These are phyloP conservation scores for Rhizoclosmatium sp. DNA, from an alignment of 192 early-diverging fungal genomes.

Conservation along the genomic window DNA sequence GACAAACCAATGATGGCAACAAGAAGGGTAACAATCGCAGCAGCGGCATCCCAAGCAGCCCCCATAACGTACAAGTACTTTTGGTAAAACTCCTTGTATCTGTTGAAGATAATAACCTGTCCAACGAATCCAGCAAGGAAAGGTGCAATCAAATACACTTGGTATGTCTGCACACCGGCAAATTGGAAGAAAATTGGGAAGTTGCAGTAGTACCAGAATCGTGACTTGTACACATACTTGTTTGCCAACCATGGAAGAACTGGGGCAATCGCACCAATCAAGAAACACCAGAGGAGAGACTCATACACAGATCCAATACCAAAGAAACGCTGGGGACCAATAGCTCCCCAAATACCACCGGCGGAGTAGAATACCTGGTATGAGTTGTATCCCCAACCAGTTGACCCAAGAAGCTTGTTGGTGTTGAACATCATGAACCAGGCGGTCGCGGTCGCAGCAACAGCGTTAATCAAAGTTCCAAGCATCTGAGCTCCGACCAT, in stretches of 20 bases:
- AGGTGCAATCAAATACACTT: constrained; percentile 33
- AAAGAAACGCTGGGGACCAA: constrained; percentile 56
- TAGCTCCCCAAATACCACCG: no score
- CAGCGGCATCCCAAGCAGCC: constrained; percentile 58
- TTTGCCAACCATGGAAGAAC: constrained; percentile 42
- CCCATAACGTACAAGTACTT: no score
- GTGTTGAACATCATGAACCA: constrained; percentile 28
- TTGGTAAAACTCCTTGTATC: constrained; percentile 19
- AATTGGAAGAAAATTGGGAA: constrained; percentile 33
- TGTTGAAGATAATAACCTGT: constrained; percentile 52
- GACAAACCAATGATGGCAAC: neutral
- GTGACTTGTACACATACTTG: constrained; percentile 35
- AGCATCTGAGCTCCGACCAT: constrained; percentile 80
- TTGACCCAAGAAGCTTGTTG: constrained; percentile 18
- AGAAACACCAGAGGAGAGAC: constrained; percentile 40
- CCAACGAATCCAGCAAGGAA: constrained; percentile 59
- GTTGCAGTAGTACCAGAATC: constrained; percentile 45
- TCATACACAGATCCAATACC: constrained; percentile 45
- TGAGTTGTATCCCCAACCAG: constrained; percentile 33
- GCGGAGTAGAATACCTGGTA: constrained; percentile 15
- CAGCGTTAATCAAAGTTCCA: constrained; percentile 48
- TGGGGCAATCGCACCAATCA: constrained; percentile 48
- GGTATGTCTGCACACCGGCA: constrained; percentile 25
- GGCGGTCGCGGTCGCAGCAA: constrained; percentile 13
- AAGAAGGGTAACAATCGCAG: constrained; percentile 1